Evolutionary conservation across 306 rosid genomes (phyloP), one percentile per base, ranked within the genome.

Genomic region (Medicago ruthenica): DNA sequence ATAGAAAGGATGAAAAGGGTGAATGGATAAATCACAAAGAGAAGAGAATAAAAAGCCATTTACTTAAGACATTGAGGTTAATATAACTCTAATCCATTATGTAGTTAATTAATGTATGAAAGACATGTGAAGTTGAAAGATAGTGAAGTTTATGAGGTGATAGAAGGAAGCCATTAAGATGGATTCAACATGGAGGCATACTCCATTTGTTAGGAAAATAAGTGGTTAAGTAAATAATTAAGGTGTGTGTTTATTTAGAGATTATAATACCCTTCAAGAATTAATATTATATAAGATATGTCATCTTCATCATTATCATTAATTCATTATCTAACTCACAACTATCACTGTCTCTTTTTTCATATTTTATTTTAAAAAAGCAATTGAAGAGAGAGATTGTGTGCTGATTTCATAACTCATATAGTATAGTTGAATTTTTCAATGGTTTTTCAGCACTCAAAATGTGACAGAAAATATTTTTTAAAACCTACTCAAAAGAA

Each of bases 141-240:
- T n/a, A 63, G 58, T 51, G n/a, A 57, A 8, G 61, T 3, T 24
- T 24, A 57, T 51, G 36, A 55, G 69, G 76, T 69, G 73, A 37
- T 17, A 9, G 48, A 51, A 67, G 22, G 76, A 55, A 74, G 84
- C 70, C 84, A 87, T 83, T 67, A 75, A 85, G 77, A 82, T 68
- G 64, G 17, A 17, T 62, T 50, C 68, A 69, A 61, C 55, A 50
- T 67, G 57, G 67, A 74, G 70, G 77, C 68, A 67, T 57, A 31
- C 41, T 75, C 78, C 70, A 64, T 76, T 61, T 24, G 60, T 55
- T 58, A 48, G 58, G 48, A 68, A 51, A 74, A 79, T 36, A 58
- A 58, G 57, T 70, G 83, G 48, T 60, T 51, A 67, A 50, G 69
- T 84, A 45, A 71, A 73, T 70, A 50, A 17, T 24, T 66, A 22